Conservation (phyloP, 768 basidiomycete genomes). For the Lactifluus hygrophoroides region DNA sequence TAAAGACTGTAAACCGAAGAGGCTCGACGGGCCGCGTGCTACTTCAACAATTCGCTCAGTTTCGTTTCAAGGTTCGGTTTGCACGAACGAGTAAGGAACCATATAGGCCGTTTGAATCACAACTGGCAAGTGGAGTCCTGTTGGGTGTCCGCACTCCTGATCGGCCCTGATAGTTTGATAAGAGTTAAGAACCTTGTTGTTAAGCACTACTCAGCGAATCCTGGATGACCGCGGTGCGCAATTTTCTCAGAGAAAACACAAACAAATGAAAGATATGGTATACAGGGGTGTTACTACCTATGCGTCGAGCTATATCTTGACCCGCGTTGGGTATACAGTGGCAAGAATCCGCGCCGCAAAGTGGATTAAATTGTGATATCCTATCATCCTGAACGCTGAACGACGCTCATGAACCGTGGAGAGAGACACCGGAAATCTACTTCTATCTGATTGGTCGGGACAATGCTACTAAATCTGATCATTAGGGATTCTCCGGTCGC, state of each 20-base stretch:
- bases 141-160: not conserved
- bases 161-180: conserved; percentile 7
- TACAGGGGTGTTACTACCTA: not conserved
- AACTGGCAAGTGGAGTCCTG: not conserved
- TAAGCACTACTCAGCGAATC: not conserved
- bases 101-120: not conserved
- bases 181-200: conserved; percentile 5
- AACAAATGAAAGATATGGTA: not conserved
- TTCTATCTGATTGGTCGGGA: too few species aligned
- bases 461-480: not conserved
- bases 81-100: not conserved
- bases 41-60: too few species aligned
- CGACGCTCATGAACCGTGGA: too few species aligned
- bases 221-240: not conserved
- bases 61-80: conserved; percentile 1
- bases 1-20: not conserved
- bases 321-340: not conserved
- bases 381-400: too few species aligned
- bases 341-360: too few species aligned
- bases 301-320: not conserved
- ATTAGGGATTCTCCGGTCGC: not conserved
- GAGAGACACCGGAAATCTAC: too few species aligned
- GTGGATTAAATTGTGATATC: too few species aligned
- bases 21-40: not conserved
- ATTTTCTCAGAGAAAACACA: not conserved